A percentile compares a stretch with the other conserved stretches of the same genome.
Evolutionary conservation across 1,284 basidiomycete genomes (phyloP).

Genomic region (Porodaedalea pini): DNA sequence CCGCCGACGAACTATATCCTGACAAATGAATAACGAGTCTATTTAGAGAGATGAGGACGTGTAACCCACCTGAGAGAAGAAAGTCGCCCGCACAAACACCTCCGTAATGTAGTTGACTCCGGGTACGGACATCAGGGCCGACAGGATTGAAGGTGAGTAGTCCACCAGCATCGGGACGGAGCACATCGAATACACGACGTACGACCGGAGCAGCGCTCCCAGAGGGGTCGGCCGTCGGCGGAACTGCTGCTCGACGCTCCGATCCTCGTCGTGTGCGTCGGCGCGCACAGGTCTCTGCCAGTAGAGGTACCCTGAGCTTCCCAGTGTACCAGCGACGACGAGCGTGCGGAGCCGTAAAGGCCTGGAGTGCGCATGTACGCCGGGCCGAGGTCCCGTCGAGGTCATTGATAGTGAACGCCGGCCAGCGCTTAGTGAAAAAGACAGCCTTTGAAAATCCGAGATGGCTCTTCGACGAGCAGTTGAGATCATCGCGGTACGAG

Average conservation of each 20-base stretch:
- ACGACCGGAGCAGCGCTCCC: constrained; percentile 59
- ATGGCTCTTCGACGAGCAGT: neutral
- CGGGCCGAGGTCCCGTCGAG: neutral
- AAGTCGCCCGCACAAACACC: constrained; percentile 73
- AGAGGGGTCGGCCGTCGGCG: constrained; percentile 26
- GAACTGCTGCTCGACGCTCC: neutral
- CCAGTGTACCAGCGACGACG: neutral
- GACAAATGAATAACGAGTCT: neutral
- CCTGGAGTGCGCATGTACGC: neutral
- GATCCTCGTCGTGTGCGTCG: neutral
- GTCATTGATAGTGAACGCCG: neutral
- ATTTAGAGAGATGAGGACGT: neutral
- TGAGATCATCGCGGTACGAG: neutral
- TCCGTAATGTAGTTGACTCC: constrained; percentile 66
- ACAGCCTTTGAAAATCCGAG: neutral
- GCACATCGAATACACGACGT: constrained; percentile 79
- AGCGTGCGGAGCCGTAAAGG: neutral
- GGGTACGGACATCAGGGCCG: constrained; percentile 59
- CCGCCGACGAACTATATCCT: constrained; percentile 77
- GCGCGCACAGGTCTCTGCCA: neutral
- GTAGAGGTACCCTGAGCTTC: constrained; percentile 1
- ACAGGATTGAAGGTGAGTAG: constrained; percentile 68
- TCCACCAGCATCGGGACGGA: constrained; percentile 79
- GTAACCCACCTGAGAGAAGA: constrained; percentile 71
- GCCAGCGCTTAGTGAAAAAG: neutral